A percentile compares a stretch with the other conserved stretches of the same genome.
phyloP scores from a whole-genome alignment of 1,284 basidiomycete species.

The Puccinia novopanici region DNA sequence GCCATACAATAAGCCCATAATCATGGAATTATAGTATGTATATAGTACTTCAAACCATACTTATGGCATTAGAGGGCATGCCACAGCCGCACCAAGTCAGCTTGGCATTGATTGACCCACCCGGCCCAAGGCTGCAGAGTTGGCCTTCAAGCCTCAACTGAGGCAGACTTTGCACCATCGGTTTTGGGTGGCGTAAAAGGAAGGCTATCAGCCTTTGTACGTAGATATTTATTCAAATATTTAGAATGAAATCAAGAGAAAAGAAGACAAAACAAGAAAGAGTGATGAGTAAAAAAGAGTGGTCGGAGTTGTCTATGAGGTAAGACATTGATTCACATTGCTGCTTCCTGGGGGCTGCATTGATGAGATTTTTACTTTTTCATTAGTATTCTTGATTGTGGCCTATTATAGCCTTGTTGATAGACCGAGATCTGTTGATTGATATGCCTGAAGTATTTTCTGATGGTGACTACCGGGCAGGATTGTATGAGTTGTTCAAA shows the following conservation, averaged over 20 bases:
- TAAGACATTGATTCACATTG: constrained; percentile 15
- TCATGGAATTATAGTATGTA: too few species aligned
- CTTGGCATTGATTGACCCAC: too few species aligned
- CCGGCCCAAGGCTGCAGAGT: too few species aligned
- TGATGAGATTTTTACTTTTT: constrained; percentile 19
- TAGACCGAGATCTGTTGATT: constrained; percentile 8
- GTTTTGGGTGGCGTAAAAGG: too few species aligned
- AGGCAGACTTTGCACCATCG: too few species aligned
- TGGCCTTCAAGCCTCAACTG: too few species aligned
- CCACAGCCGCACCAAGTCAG: too few species aligned
- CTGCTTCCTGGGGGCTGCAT: constrained; percentile 6
- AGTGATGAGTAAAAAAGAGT: too few species aligned
- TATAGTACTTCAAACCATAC: too few species aligned
- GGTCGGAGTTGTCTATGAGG: background rate
- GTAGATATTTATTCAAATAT: too few species aligned
- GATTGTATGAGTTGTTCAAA: background rate
- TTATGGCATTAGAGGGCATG: too few species aligned
- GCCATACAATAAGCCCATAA: background rate
- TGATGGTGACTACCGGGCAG: background rate
- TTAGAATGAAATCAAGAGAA: background rate
- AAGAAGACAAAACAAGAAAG: background rate
- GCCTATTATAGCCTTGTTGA: constrained; percentile 20
- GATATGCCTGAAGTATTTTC: background rate
- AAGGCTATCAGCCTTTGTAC: too few species aligned
- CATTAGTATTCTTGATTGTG: background rate